Base-by-base conservation (phyloP, 1,284 basidiomycete species). In the Meira miltonrushii region DNA sequence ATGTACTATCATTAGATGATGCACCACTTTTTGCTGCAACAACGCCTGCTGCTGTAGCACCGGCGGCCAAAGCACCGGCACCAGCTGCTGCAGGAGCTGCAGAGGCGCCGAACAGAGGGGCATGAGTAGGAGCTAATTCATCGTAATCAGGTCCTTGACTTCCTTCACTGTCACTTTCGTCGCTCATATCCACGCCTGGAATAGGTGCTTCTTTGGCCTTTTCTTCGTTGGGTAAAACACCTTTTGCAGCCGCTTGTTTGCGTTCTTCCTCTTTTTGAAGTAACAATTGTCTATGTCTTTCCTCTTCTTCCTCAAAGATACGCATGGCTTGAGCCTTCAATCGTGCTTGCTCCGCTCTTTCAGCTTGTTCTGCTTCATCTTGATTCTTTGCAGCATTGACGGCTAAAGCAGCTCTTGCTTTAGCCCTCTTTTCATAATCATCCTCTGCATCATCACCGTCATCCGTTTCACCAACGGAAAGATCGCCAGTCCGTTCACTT, bases 161-260 rank as follows among this genome's bases (percentile, higher is more conserved):
- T 12, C 64, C 71, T 49, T 74, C 72, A 51, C 67, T 68, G 55
- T 75, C 74, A 55, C 71, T 71, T 58, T 74, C 74, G 60, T 75
- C 74, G 60, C 71, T 71, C 69, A 75, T 72, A 25, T 74, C 73
- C 37, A 77, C 64, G 48, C 69, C 69, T 12, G 66, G 67, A 48
- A 75, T 67, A 21, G 74, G 69, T n/a, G 67, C 67, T 8, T 61
- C 53, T 50, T 69, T 72, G 17, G 65, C 41, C 15, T 68, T 64
- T 13, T 62, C 60, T 9, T n/a, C 21, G 13, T 39, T 37, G 41
- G 65, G 48, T 13, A 72, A 28, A 28, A 62, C 51, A 39, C 71
- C 71, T 17, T 68, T 61, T 5, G 67, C 69, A 15, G 67, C 19
- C 33, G 65, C 62, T 11, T 54, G 58, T 49, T 71, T 63, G 6